Evolutionary conservation across 495 filamentous ascomycete species (phyloP), one percentile per base, ranked within the genome.

Genomic region (Apiosordaria backusii): DNA sequence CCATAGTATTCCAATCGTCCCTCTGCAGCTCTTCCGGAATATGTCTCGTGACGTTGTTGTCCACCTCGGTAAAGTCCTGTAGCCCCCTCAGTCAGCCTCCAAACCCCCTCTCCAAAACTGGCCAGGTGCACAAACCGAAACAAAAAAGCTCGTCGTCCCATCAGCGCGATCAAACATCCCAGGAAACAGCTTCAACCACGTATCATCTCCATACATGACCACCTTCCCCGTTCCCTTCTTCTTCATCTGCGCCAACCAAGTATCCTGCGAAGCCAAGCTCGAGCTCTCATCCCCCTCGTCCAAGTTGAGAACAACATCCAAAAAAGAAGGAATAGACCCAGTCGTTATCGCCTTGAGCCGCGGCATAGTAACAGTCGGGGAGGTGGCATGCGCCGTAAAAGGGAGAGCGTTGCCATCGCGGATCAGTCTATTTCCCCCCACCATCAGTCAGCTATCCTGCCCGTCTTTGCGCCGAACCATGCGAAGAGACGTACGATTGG

Each of bases 341-440:
- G 96, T 98, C 3, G 95, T 98, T 60, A 99, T 92, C 21, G 96
- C 93, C 79, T 99, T 99, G 68, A 99, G 85, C 27, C 95, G 88
- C 62, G 95, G 95, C 96, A 99, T 97, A 23, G 95, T 99, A 68
- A 99, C 94, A 18, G 95, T 99, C 10, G 95, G 95, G 53, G 96
- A 91, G 9, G 90, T 89, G n/a, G 95, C 95, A 85, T 97, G 90
- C 25, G 93, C 94, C 18, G 95, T 98, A 72, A 96, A 99, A 23
- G 95, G 95, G 25, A 97, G 80, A 5, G 95, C 95, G 63, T 83
- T 82, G 45, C 95, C 96, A 72, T 83, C 80, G 67, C 86, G 85
- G 70, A 99, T 97, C 63, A 99, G 79, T 68, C 95, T 99, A 70
- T 22, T 50, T 5, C 57, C 53, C n/a, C 16, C 24, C n/a, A n/a